Evolutionary conservation across 192 early-diverging fungal species (phyloP), one percentile per base, ranked within the genome.

Genomic region (Phycomyces blakesleeanus): DNA sequence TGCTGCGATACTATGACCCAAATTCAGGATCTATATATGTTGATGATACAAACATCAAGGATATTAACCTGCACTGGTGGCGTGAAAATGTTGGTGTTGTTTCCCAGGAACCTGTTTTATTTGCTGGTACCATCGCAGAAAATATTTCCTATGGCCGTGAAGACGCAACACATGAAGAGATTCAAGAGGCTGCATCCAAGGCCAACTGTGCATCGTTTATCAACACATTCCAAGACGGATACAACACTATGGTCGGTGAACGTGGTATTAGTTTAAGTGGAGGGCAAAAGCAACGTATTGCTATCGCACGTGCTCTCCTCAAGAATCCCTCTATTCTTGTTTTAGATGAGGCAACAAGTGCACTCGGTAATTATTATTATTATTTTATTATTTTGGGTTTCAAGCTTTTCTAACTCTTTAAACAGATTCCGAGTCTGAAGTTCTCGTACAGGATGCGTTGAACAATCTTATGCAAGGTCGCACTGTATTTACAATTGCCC

Each of bases 131-230:
- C 75, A 87, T 92, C 60, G 70, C 72, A 25, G 88, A 91, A n/a
- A 91, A 91, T 63, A 81, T 88, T 44, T 68, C 81, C 7, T 89
- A 87, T 63, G 87, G 84, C 8, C 65, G 67, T 37, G 53, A 70
- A 42, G 21, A 66, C 50, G 87, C 89, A 15, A 84, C 88, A 0
- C 72, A 89, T 49, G 79, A 78, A 9, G 78, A 86, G 16, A 86
- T 97, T 51, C 67, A 83, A 47, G 63, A 71, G 2, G 92, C 88
- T 0, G 92, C 92, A 8, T 70, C 72, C 16, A 78, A 82, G 55
- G 93, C 92, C 53, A 91, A 92, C 67, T 81, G 85, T 59, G 81
- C 87, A 61, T 78, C 82, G 12, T 91, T 91, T 58, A 82, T 91
- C 65, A 57, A 63, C 1, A 22, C 58, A 15, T 76, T 88, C 41